A percentile compares a stretch with the other conserved stretches of the same genome.
These are phyloP conservation scores for Clathrus columnatus DNA, from an alignment of 768 basidiomycete genomes.

Conservation along the genomic window DNA sequence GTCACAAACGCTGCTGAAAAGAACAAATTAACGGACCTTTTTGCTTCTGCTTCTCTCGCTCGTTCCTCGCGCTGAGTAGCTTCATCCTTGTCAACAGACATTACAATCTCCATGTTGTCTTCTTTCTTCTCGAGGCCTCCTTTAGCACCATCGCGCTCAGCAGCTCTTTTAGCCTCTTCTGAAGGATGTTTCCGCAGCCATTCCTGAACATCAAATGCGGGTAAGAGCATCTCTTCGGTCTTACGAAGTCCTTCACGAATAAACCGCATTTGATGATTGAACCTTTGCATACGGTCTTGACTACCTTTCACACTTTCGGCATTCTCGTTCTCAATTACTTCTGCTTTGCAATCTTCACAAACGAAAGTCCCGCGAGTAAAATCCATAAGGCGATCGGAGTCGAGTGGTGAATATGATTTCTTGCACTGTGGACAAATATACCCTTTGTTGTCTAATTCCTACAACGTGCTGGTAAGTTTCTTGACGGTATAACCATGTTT, in stretches of 20 bases:
- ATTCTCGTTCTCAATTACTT: slow-evolving; percentile 88
- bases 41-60: slow-evolving; percentile 74
- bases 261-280: slow-evolving; percentile 85
- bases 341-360: slow-evolving; percentile 79
- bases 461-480: slow-evolving; percentile 2
- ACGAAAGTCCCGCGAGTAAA: slow-evolving; percentile 53
- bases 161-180: slow-evolving; percentile 54
- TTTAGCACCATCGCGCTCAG: slow-evolving; percentile 46
- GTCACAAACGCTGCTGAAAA: not conserved
- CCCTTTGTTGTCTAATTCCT: slow-evolving; percentile 98
- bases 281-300: slow-evolving; percentile 92
- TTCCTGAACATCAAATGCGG: slow-evolving; percentile 49
- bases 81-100: slow-evolving; percentile 86
- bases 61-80: slow-evolving; percentile 62
- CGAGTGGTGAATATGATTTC: slow-evolving; percentile 75
- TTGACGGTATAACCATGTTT: not conserved
- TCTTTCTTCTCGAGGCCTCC: slow-evolving; percentile 48
- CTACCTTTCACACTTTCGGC: slow-evolving; percentile 75
- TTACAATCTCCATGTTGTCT: slow-evolving; percentile 77
- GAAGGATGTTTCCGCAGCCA: slow-evolving; percentile 9
- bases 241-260: slow-evolving; percentile 82
- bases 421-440: slow-evolving; percentile 90
- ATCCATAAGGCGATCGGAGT: slow-evolving; percentile 79
- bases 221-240: slow-evolving; percentile 80
- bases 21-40: slow-evolving; percentile 34